A percentile compares a stretch with the other conserved stretches of the same genome.
Evolutionary conservation across 208 protist genomes (phyloP).

Genomic region (Wallacemonas rigidus): DNA sequence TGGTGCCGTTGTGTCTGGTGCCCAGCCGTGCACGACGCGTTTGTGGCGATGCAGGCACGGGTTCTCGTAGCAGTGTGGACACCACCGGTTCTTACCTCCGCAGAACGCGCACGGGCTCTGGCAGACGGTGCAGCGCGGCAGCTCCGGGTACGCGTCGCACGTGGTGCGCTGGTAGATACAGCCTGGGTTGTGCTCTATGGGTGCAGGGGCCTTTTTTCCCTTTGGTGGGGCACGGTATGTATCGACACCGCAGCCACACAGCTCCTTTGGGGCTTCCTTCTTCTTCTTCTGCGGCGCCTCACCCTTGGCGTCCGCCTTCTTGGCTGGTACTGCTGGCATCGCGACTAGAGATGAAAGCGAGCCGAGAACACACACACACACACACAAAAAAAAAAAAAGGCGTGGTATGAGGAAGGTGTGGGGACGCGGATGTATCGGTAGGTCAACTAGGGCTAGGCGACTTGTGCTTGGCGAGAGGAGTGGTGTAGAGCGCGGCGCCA

Average conservation of each 20-base stretch:
- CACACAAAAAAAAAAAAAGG: neutral
- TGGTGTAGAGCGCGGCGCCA: too few relatives aligned
- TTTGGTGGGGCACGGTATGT: slow-evolving; percentile 84
- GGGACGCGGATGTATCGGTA: too few relatives aligned
- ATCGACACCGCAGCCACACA: slow-evolving; percentile 83
- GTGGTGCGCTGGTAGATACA: slow-evolving; percentile 84
- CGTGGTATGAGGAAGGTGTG: too few relatives aligned
- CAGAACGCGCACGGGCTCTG: slow-evolving; percentile 77
- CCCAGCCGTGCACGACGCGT: slow-evolving; percentile 73
- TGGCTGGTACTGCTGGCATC: slow-evolving; percentile 29
- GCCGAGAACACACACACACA: neutral
- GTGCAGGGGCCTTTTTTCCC: slow-evolving; percentile 59
- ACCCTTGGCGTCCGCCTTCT: slow-evolving; percentile 27
- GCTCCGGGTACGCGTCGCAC: slow-evolving; percentile 80
- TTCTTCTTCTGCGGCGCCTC: slow-evolving; percentile 56
- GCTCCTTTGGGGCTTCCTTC: slow-evolving; percentile 69
- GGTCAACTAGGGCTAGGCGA: too few relatives aligned
- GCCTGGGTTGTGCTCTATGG: slow-evolving; percentile 62
- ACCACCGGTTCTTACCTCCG: slow-evolving; percentile 76
- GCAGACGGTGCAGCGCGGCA: slow-evolving; percentile 75
- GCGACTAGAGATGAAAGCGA: neutral
- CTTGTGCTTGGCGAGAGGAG: too few relatives aligned
- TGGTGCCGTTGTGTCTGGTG: slow-evolving; percentile 13
- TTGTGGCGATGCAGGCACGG: slow-evolving; percentile 78
- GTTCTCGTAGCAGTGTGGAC: slow-evolving; percentile 86